Percentiles rank a stretch among this genome's conserved stretches.
Conservation (phyloP, 1,284 basidiomycete genomes). For the Puccinia polysora region DNA sequence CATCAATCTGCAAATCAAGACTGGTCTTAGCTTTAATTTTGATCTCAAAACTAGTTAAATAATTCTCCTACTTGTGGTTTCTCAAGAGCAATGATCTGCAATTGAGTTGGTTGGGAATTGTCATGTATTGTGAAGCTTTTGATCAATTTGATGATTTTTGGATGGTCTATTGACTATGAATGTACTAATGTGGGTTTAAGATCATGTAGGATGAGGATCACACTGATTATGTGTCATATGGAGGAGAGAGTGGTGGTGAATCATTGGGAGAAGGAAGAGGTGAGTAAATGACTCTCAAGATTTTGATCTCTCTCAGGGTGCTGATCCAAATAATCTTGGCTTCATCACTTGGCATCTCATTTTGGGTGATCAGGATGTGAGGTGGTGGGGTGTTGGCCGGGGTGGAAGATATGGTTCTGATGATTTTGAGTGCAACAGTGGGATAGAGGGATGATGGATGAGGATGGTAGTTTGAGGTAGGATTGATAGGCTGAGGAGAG, state of each 20-base stretch:
- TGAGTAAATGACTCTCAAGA: slow-evolving; percentile 66
- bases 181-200: too few relatives aligned
- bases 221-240: too few relatives aligned
- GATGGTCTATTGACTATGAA: slow-evolving; percentile 30
- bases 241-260: too few relatives aligned
- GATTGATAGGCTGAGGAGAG: neutral
- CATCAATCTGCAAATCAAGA: slow-evolving; percentile 67
- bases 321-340: slow-evolving; percentile 72
- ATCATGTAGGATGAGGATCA: too few relatives aligned
- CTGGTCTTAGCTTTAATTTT: slow-evolving; percentile 47
- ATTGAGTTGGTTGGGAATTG: neutral
- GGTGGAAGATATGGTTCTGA: neutral
- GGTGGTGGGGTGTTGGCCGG: neutral
- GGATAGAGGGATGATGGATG: neutral
- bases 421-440: slow-evolving; percentile 17
- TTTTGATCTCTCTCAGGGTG: slow-evolving; percentile 80
- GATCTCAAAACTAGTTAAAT: slow-evolving; percentile 67
- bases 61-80: slow-evolving; percentile 76
- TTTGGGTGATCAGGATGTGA: slow-evolving; percentile 13
- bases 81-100: slow-evolving; percentile 68
- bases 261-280: neutral
- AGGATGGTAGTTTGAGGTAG: neutral
- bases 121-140: slow-evolving; percentile 10
- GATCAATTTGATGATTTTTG: slow-evolving; percentile 17
- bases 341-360: slow-evolving; percentile 54